Evolutionary conservation across 768 basidiomycete genomes (phyloP).

Genomic region (Postia placenta): DNA sequence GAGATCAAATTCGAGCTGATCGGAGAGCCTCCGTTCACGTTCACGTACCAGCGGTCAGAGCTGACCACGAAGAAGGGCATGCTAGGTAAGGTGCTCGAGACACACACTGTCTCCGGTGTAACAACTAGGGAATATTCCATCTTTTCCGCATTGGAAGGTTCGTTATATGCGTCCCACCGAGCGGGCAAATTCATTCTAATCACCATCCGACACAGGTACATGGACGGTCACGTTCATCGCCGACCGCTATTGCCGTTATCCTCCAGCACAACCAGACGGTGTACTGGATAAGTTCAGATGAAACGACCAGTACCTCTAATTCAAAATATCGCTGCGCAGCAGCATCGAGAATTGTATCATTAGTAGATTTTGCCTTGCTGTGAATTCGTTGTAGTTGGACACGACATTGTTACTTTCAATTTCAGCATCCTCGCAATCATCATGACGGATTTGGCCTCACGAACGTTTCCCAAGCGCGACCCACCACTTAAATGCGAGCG

Average conservation of each 20-base stretch:
- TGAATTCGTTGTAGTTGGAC: too few relatives aligned
- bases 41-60: constrained; percentile 88
- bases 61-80: constrained; percentile 60
- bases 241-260: constrained; percentile 87
- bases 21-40: constrained; percentile 93
- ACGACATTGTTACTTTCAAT: background rate
- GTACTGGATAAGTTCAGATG: constrained; percentile 29
- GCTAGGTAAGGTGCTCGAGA: constrained; percentile 80
- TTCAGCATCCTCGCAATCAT: background rate
- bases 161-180: too few relatives aligned
- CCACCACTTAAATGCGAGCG: background rate
- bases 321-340: background rate
- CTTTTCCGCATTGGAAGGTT: constrained; percentile 87
- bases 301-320: constrained; percentile 5
- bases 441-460: background rate
- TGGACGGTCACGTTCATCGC: constrained; percentile 92
- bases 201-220: constrained; percentile 69
- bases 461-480: too few relatives aligned
- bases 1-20: constrained; percentile 87
- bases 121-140: constrained; percentile 78
- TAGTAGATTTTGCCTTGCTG: too few relatives aligned
- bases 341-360: too few relatives aligned
- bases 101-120: constrained; percentile 83
- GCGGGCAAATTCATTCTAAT: too few relatives aligned
- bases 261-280: constrained; percentile 56